Evolutionary conservation across 2,329 filamentous ascomycete genomes (phyloP), one percentile per base, ranked within the genome.

Genomic region (Fusarium proliferatum): DNA sequence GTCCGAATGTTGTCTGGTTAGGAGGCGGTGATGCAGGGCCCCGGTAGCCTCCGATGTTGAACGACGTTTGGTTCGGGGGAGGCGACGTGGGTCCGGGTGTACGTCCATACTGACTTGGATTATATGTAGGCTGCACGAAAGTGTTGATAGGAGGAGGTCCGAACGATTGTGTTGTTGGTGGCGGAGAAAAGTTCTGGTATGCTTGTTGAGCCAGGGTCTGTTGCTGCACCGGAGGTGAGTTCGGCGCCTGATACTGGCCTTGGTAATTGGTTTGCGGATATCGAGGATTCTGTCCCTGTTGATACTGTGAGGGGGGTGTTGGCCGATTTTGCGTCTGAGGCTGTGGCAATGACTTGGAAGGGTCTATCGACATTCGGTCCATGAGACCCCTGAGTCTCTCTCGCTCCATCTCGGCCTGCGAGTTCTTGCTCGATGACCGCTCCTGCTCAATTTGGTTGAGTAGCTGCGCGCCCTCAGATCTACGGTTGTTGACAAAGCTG

Each of bases 321-420:
- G 72, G 72, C 33, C 72, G 72, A 28, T 45, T 74, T 43, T 88
- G 64, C 43, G 42, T n/a, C 61, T 49, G 81, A 65, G 90, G 88
- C 42, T 79, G 76, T 38, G 78, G 71, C 56, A 84, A 81, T 16
- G 83, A 79, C 45, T 81, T 80, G 81, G 64, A 84, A 52, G 88
- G 85, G n/a, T 96, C 94, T 84, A 98, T 92, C 3, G 95, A 95
- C 91, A 98, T 96, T 61, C 95, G 91, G 79, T 98, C 95, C 96
- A 99, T 98, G 45, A 99, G 86, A 46, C 93, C 93, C 64, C 94
- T 91, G 63, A 99, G 85, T 62, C 96, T 90, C 78, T 97, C 94
- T 80, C 97, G 92, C 81, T 98, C 96, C 59, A 93, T 88, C 77
- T 97, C 95, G 38, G 95, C 94, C 65, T 89, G 87, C 7, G 85